Conservation (phyloP, 805 yeast species). For the Phaffomyces antillensis region DNA sequence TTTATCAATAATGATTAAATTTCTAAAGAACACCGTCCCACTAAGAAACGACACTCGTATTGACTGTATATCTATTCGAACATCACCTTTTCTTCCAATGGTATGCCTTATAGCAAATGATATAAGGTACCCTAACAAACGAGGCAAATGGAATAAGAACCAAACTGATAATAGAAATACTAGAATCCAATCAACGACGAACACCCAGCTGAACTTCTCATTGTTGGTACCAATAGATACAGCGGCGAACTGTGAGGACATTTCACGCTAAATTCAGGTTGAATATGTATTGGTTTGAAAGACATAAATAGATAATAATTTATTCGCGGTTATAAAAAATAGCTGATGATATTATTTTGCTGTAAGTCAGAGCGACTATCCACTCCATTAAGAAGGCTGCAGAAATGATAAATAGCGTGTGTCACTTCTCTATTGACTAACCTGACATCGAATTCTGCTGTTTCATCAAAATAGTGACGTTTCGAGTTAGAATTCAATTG, state of each 20-base stretch:
- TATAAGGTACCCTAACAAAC: conserved; percentile 56
- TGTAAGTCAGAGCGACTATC: too few relatives aligned
- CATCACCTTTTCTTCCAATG: conserved; percentile 56
- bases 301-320: too few relatives aligned
- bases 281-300: too few relatives aligned
- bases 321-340: too few relatives aligned
- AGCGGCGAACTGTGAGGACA: background rate
- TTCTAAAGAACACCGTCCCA: conserved; percentile 75
- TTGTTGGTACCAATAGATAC: too few relatives aligned
- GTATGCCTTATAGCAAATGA: conserved; percentile 44
- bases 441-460: too few relatives aligned
- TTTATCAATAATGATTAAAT: conserved; percentile 63
- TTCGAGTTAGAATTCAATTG: too few relatives aligned
- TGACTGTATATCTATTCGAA: conserved; percentile 63
- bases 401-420: too few relatives aligned
- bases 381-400: too few relatives aligned
- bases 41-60: conserved; percentile 72
- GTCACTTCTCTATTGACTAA: too few relatives aligned
- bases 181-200: conserved; percentile 76
- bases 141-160: conserved; percentile 68
- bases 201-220: conserved; percentile 54
- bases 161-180: conserved; percentile 54
- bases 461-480: too few relatives aligned
- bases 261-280: background rate
- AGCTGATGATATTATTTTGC: too few relatives aligned